Base-by-base conservation (phyloP, 148 eudicot genomes). In the Chenopodium album region DNA sequence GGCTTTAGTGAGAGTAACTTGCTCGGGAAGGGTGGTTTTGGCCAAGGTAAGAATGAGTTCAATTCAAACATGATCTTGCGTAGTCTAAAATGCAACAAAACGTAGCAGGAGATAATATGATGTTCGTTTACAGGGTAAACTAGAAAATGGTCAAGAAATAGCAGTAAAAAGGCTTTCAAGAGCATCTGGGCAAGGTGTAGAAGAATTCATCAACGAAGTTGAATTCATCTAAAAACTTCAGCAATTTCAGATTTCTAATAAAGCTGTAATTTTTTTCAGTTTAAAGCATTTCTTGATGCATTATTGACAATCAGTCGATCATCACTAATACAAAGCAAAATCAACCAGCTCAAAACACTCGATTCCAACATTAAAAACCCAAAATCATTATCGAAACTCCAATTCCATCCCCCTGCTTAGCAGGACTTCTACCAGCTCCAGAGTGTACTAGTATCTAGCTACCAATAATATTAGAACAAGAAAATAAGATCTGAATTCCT, bases 131-230 rank as follows among this genome's bases (percentile, higher is more conserved):
- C 81, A 90, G 88, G 91, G 91, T 12, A 85, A 64, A 46, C 77
- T 90, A 34, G 66, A 73, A 41, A 82, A 83, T 72, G 89, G 87
- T 23, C 82, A 81, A 79, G 84, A 81, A 74, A 85, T 90, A 79
- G 91, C 90, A 31, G 86, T 90, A 26, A 89, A 90, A 78, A 85
- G 90, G 82, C 88, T 91, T 17, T 88, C 94, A 22, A 85, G 85
- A 76, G 81, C 84, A 48, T 90, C 91, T 1, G 81, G 81, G 47
- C 91, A 90, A 78, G 91, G 93, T 26, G 66, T 84, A 10, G 82
- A 86, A 37, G 91, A 90, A 83, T 87, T 90, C 44, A 89, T 80
- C 87, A 90, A 87, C 70, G 91, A 90, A 76, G 88, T 88, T 29
- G 81, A 7, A 37, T 62, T 90, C 76, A 89, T 90, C 71, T 85